Base-by-base conservation (phyloP, 2,329 filamentous ascomycete species). In the Penicillium italicum region DNA sequence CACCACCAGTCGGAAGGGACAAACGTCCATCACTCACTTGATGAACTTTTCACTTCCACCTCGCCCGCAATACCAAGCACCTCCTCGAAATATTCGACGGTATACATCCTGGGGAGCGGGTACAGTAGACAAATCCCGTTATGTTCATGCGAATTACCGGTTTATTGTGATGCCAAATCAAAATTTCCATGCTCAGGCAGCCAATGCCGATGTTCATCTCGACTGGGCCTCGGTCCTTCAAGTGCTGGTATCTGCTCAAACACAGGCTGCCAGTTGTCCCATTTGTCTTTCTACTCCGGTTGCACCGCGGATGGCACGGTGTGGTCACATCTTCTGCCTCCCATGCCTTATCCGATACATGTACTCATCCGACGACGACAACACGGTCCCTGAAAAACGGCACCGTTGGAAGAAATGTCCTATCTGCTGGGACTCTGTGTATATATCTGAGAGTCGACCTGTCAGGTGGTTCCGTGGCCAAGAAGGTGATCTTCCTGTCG, bases 11-110 rank as follows among this genome's bases (percentile, higher is more conserved):
- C 87, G 94, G 56, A 90, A 94, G 67, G 94, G 94, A 51, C 93
- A 97, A 75, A 97, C 91, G 51, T 96, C 90, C 68, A 99, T 99
- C 71, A 97, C 94, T 38, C 94, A 99, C 74, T 78, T 99, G 55
- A 89, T 99, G 81, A 93, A 93, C 77, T 96, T 97, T 74, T 86
- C 89, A 42, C 79, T 91, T 20, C 89, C 92, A 22, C 86, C 89
- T 40, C 85, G 90, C 45, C 87, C 88, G 22, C 84, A 86, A 58
- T 69, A 76, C 56, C 71, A 77, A 44, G 66, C 81, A 81, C 65
- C 82, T 84, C 64, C 79, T 79, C 77, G 83, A 58, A 80, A 84
- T 34, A 81, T 83, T 66, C 84, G 89, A 55, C 82, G 89, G 51
- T 88, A 90, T 72, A 85, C 87, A 42, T 88, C 87, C 2, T 96